Percentiles rank a stretch among this genome's conserved stretches.
These are phyloP conservation scores for Fusarium chaquense DNA, from an alignment of 2,329 filamentous ascomycete genomes.

Conservation along the genomic window DNA sequence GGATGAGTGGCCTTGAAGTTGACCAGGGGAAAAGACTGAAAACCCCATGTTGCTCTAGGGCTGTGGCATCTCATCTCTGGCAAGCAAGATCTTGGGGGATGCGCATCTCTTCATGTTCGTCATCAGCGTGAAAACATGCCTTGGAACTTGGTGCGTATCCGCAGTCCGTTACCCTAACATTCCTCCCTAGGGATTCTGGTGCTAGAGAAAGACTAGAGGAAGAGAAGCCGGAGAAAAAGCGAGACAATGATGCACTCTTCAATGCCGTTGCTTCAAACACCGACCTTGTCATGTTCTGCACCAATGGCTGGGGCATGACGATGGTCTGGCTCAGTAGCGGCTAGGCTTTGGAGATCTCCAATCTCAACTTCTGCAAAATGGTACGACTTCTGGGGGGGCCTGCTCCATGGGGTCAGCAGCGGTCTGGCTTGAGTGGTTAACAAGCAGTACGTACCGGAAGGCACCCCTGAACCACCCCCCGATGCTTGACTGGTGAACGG, in stretches of 20 bases:
- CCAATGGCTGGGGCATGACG: slow-evolving; percentile 43
- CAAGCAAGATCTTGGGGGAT: slow-evolving; percentile 31
- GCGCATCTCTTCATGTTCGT: slow-evolving; percentile 31
- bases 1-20: slow-evolving; percentile 40
- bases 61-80: slow-evolving; percentile 29
- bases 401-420: slow-evolving; percentile 42
- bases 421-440: slow-evolving; percentile 40
- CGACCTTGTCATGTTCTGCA: slow-evolving; percentile 37
- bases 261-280: slow-evolving; percentile 34
- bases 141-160: slow-evolving; percentile 2
- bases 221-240: slow-evolving; percentile 24
- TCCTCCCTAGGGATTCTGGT: background rate
- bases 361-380: slow-evolving; percentile 47
- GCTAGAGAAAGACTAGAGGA: slow-evolving; percentile 8
- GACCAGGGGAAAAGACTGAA: slow-evolving; percentile 27
- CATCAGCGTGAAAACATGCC: background rate
- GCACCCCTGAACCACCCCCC: slow-evolving; percentile 33
- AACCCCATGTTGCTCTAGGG: slow-evolving; percentile 41
- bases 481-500: slow-evolving; percentile 38
- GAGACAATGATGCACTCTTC: slow-evolving; percentile 35
- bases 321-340: slow-evolving; percentile 46
- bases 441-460: slow-evolving; percentile 36
- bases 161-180: background rate
- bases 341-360: slow-evolving; percentile 48
- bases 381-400: slow-evolving; percentile 45